Evolutionary conservation across 495 filamentous ascomycete genomes (phyloP).

Genomic region (Xylaria nigripes): DNA sequence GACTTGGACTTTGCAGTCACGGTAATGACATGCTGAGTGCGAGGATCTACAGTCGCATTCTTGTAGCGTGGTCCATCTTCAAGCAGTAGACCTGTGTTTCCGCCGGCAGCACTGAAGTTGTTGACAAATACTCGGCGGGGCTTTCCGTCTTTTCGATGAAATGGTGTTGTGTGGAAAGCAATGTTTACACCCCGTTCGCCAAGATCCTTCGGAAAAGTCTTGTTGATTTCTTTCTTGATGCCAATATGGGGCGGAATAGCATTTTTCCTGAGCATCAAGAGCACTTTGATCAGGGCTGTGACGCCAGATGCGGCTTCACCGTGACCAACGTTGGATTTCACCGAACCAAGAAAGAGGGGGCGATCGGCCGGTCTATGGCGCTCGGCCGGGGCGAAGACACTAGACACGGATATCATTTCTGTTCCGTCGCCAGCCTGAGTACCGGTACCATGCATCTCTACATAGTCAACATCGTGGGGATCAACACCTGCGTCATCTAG

Average conservation of each 20-base stretch:
- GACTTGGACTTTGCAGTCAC: slow-evolving; percentile 53
- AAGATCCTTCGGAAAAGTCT: slow-evolving; percentile 68
- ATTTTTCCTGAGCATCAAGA: slow-evolving; percentile 81
- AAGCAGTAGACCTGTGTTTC: slow-evolving; percentile 55
- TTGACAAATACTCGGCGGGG: slow-evolving; percentile 56
- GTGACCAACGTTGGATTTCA: slow-evolving; percentile 87
- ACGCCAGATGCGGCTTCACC: slow-evolving; percentile 84
- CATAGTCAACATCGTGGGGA: slow-evolving; percentile 67
- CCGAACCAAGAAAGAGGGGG: slow-evolving; percentile 71
- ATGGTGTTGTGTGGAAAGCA: slow-evolving; percentile 49
- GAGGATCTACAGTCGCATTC: slow-evolving; percentile 34
- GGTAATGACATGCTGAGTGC: slow-evolving; percentile 46
- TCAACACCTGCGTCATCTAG: slow-evolving; percentile 62
- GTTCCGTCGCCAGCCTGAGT: slow-evolving; percentile 75
- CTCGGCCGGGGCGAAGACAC: slow-evolving; percentile 68
- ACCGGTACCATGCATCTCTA: slow-evolving; percentile 88
- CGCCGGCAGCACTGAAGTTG: slow-evolving; percentile 64
- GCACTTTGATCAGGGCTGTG: slow-evolving; percentile 70
- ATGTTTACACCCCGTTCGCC: slow-evolving; percentile 66
- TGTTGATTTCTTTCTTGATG: slow-evolving; percentile 79
- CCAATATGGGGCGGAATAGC: slow-evolving; percentile 78
- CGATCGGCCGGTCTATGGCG: slow-evolving; percentile 56
- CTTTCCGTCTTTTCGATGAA: slow-evolving; percentile 52
- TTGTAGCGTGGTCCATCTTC: slow-evolving; percentile 44
- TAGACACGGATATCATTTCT: slow-evolving; percentile 71